phyloP scores from a whole-genome alignment of 148 eudicot species.

The Diospyros kaki region DNA sequence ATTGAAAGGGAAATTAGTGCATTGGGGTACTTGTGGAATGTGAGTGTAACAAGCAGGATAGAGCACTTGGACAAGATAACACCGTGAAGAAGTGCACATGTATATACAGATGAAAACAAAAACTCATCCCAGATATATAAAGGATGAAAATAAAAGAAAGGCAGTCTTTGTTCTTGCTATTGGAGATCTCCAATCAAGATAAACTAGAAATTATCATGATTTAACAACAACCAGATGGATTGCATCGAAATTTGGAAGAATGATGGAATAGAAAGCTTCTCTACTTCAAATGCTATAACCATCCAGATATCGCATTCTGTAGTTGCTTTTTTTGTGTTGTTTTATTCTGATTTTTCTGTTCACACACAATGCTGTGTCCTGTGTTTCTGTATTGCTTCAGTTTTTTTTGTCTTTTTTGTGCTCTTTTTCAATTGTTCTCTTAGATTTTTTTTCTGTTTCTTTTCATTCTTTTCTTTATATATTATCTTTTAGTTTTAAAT shows the following conservation, averaged over 20 bases:
- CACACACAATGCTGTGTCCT: no score
- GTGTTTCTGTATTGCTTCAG: no score
- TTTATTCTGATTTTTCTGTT: no score
- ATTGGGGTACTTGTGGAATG: not conserved
- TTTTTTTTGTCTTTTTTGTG: no score
- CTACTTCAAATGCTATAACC: not conserved
- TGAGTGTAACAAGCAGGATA: not conserved
- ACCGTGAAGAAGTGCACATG: not conserved
- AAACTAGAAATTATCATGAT: not conserved
- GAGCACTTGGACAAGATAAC: not conserved
- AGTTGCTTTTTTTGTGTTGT: no score
- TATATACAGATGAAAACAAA: not conserved
- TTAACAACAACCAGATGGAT: not conserved
- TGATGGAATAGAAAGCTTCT: not conserved
- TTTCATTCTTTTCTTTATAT: no score
- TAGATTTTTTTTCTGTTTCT: no score
- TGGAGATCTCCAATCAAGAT: conserved; percentile 3
- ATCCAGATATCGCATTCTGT: not conserved
- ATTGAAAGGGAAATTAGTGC: not conserved
- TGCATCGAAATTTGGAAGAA: not conserved
- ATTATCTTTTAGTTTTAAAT: no score
- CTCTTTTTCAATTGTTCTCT: no score
- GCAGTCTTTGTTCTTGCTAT: not conserved
- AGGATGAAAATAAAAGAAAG: not conserved
- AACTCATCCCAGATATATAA: not conserved